Conservation (phyloP, 805 yeast genomes). For the Ogataea philodendri region DNA sequence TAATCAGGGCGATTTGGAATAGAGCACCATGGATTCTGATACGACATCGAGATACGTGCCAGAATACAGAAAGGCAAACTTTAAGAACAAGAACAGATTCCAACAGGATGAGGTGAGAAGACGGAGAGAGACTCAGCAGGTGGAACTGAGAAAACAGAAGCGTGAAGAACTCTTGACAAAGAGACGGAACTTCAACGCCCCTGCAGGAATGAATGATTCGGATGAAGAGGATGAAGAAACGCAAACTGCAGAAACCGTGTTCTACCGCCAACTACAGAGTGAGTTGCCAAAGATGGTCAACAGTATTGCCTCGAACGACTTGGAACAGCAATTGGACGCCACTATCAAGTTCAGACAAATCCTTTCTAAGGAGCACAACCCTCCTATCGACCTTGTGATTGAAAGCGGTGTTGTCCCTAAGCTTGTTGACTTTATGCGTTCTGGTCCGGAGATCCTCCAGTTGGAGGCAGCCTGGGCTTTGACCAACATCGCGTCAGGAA, state of each 20-base stretch:
- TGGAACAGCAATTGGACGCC: conserved; percentile 80
- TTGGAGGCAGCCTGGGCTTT: conserved; percentile 99
- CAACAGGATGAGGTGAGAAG: conserved; percentile 95
- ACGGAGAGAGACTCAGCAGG: conserved; percentile 96
- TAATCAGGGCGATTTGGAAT: conserved; percentile 4
- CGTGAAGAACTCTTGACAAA: conserved; percentile 93
- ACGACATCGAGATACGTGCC: conserved; percentile 85
- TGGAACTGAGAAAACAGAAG: conserved; percentile 92
- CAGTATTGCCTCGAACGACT: conserved; percentile 69
- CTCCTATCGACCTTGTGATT: conserved; percentile 92
- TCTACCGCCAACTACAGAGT: conserved; percentile 49
- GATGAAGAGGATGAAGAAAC: conserved; percentile 50
- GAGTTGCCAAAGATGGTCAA: conserved; percentile 86
- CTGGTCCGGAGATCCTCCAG: conserved; percentile 83
- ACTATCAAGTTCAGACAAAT: conserved; percentile 93
- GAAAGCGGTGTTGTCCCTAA: conserved; percentile 92
- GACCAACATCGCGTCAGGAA: conserved; percentile 95
- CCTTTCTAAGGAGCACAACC: conserved; percentile 89
- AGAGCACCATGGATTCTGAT: conserved; percentile 63
- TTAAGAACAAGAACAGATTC: conserved; percentile 91
- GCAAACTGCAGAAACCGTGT: conserved; percentile 31
- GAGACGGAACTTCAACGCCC: conserved; percentile 71
- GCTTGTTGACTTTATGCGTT: conserved; percentile 79
- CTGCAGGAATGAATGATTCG: conserved; percentile 48
- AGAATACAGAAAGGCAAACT: conserved; percentile 94